These are phyloP conservation scores for Nicotiana obtusifolia DNA, from an alignment of 257 asterid species.

Conservation along the genomic window DNA sequence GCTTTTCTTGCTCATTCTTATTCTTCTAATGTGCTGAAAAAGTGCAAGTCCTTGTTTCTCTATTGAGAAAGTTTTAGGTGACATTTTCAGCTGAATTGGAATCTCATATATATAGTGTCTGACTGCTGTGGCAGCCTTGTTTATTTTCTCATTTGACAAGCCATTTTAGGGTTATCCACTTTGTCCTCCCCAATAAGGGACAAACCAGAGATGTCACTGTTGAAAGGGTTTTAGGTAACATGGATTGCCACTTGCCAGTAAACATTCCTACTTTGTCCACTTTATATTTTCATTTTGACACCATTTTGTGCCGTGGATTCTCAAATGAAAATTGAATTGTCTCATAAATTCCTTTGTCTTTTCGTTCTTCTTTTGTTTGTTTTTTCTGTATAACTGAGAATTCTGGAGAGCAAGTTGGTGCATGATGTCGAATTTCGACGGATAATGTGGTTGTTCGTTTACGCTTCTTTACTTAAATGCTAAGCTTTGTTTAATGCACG, in stretches of 20 bases:
- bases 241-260: slow-evolving; percentile 1
- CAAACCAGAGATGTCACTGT: slow-evolving; percentile 13
- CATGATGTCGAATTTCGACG: not conserved
- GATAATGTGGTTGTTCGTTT: not conserved
- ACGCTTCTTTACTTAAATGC: not conserved
- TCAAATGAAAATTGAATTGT: not conserved
- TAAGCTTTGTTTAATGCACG: not conserved
- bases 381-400: not conserved
- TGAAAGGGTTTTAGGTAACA: slow-evolving; percentile 10
- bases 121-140: not conserved
- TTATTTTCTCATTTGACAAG: slow-evolving; percentile 13
- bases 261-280: not conserved
- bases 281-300: not conserved
- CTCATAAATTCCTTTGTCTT: not conserved
- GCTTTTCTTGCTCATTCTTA: slow-evolving; percentile 21
- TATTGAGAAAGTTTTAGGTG: not conserved
- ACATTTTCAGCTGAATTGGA: not conserved
- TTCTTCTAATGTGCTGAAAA: slow-evolving; percentile 4
- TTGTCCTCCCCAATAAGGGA: slow-evolving; percentile 27
- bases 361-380: not conserved
- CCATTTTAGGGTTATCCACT: slow-evolving; percentile 19
- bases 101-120: slow-evolving; percentile 3
- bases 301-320: not conserved
- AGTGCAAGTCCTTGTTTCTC: not conserved
- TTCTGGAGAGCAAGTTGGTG: not conserved